These are phyloP conservation scores for Ceratocystis albifundus DNA, from an alignment of 2,329 filamentous ascomycete species.

Conservation along the genomic window DNA sequence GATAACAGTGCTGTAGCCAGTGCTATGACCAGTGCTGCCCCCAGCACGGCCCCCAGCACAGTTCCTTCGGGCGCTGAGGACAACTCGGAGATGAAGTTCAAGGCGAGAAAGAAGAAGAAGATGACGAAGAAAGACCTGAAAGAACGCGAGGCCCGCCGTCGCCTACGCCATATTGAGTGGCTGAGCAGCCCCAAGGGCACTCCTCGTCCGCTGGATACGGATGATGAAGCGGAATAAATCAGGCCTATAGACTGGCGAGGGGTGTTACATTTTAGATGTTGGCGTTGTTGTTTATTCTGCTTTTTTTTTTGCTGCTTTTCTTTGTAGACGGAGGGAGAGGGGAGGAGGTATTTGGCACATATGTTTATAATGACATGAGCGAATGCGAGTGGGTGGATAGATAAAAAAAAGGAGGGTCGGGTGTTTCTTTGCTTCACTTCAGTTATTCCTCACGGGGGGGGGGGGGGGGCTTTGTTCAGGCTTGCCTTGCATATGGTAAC, in stretches of 20 bases:
- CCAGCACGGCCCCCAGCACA: constrained; percentile 48
- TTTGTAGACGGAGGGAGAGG: not conserved
- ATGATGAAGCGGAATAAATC: constrained; percentile 50
- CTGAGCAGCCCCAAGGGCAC: constrained; percentile 78
- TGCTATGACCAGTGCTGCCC: constrained; percentile 41
- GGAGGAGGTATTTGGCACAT: not conserved
- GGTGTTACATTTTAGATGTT: not conserved
- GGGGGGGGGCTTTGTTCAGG: constrained; percentile 2
- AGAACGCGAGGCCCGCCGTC: constrained; percentile 76
- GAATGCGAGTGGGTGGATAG: not conserved
- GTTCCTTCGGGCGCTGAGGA: constrained; percentile 80
- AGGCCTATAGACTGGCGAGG: no score
- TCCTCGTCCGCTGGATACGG: constrained; percentile 62
- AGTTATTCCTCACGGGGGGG: constrained; percentile 21
- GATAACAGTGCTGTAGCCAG: constrained; percentile 57
- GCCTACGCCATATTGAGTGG: constrained; percentile 77
- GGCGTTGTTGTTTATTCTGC: constrained; percentile 2
- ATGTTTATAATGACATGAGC: constrained; percentile 2
- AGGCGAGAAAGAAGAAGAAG: constrained; percentile 92
- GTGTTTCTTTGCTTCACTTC: constrained; percentile 1
- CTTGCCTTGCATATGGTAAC: constrained; percentile 3
- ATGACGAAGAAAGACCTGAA: constrained; percentile 93
- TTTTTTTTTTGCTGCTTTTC: not conserved
- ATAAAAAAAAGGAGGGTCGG: not conserved
- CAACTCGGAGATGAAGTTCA: constrained; percentile 72